Evolutionary conservation across 208 protist species (phyloP).

Genomic region (Leishmania major): DNA sequence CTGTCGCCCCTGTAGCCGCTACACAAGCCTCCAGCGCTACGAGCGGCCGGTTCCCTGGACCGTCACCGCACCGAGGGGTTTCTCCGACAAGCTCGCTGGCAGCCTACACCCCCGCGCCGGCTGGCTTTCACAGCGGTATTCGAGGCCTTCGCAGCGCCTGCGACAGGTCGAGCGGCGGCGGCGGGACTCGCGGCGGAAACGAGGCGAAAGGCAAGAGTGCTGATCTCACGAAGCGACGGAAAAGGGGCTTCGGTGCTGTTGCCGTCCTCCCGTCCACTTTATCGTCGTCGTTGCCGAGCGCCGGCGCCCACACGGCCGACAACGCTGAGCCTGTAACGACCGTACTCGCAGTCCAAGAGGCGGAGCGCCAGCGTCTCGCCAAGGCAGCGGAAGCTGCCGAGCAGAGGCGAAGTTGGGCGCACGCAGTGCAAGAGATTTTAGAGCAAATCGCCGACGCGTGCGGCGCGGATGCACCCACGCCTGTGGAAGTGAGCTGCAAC

Average conservation of each 20-base stretch:
- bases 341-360: neutral
- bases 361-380: neutral
- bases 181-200: neutral
- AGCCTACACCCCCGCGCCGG: constrained; percentile 7
- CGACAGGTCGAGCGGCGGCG: neutral
- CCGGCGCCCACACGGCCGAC: neutral
- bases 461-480: neutral
- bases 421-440: neutral
- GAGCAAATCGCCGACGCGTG: neutral
- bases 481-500: neutral
- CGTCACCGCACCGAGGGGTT: neutral
- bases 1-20: neutral
- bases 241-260: constrained; percentile 26
- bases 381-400: neutral
- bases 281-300: neutral
- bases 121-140: constrained; percentile 25
- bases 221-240: constrained; percentile 3
- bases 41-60: neutral
- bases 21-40: neutral
- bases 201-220: neutral
- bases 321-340: neutral
- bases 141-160: constrained; percentile 10
- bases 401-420: neutral
- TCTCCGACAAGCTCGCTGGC: neutral
- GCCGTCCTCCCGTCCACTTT: neutral